phyloP scores from a whole-genome alignment of 345 rosid genomes.

The Geranium rotundifolium region DNA sequence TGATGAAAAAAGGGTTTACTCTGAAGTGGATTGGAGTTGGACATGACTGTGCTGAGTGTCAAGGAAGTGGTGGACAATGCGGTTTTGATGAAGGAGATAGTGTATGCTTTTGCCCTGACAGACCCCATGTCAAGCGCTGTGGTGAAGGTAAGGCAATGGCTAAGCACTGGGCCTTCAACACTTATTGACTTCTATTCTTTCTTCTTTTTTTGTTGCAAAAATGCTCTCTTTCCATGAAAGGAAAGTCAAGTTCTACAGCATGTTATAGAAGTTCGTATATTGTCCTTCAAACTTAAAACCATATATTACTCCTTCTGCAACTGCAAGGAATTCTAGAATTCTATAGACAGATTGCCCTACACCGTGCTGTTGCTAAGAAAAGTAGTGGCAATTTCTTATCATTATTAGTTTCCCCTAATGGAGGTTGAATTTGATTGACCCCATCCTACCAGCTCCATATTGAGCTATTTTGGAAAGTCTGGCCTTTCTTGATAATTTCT shows the following conservation, averaged over 20 bases:
- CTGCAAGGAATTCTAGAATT: too few relatives aligned
- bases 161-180: neutral
- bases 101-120: conserved; percentile 19
- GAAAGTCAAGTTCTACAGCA: too few relatives aligned
- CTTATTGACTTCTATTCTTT: neutral
- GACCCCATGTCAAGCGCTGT: conserved; percentile 12
- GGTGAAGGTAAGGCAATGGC: conserved; percentile 10
- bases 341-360: neutral
- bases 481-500: neutral
- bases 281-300: too few relatives aligned
- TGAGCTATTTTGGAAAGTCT: neutral
- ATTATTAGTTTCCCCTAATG: neutral
- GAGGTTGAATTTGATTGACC: too few relatives aligned
- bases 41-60: conserved; percentile 11
- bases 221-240: neutral
- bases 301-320: too few relatives aligned
- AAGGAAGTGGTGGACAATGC: conserved; percentile 18
- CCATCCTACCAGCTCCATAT: neutral
- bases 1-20: conserved; percentile 11
- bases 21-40: conserved; percentile 19
- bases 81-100: conserved; percentile 10
- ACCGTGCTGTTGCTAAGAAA: neutral
- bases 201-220: neutral
- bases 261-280: neutral
- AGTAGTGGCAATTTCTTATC: neutral